Percentiles rank a stretch among this genome's conserved stretches.
These are phyloP conservation scores for Cladorrhinum sp. DNA, from an alignment of 2,329 filamentous ascomycete species.

Conservation along the genomic window DNA sequence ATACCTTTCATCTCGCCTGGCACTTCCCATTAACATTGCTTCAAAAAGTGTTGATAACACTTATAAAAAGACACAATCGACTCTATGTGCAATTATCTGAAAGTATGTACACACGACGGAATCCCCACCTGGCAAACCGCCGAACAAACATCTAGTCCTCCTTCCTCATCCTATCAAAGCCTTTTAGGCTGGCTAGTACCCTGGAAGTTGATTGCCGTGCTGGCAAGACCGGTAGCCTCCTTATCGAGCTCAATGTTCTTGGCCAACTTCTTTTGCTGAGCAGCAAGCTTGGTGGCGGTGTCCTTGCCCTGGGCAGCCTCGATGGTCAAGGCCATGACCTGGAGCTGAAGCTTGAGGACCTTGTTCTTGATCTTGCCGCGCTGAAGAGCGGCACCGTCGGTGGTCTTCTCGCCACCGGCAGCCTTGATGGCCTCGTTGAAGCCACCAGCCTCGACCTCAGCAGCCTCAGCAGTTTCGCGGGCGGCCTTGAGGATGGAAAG, in stretches of 20 bases:
- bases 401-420: conserved; percentile 38
- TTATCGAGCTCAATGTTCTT: conserved; percentile 47
- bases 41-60: background rate
- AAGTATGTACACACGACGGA: background rate
- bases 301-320: conserved; percentile 48
- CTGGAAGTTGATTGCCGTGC: conserved; percentile 37
- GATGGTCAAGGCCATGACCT: conserved; percentile 50
- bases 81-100: background rate
- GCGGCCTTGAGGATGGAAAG: conserved; percentile 51
- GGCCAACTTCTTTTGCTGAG: conserved; percentile 50
- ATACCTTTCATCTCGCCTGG: no score
- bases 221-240: conserved; percentile 34
- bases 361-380: conserved; percentile 61
- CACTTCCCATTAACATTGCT: no score
- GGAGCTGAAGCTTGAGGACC: conserved; percentile 55
- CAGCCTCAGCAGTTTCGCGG: conserved; percentile 48
- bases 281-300: conserved; percentile 42
- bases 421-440: conserved; percentile 54
- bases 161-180: background rate
- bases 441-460: conserved; percentile 48
- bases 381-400: conserved; percentile 44
- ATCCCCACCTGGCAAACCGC: background rate
- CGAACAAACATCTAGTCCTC: background rate
- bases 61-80: background rate
- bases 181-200: conserved; percentile 24